Base-by-base conservation (phyloP, 2,329 filamentous ascomycete species). In the Phoma sp. region DNA sequence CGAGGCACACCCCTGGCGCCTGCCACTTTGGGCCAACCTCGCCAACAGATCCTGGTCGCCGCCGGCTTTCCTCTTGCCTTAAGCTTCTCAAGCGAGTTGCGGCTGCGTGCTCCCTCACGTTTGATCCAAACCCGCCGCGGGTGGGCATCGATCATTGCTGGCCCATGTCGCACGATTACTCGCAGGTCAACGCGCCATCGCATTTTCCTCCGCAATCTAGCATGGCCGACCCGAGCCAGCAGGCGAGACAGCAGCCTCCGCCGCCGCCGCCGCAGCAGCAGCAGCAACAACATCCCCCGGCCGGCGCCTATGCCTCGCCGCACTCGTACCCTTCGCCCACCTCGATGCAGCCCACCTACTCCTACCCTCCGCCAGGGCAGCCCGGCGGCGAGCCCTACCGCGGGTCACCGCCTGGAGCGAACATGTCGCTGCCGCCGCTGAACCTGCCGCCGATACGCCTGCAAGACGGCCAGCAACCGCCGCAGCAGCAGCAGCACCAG, bases 361-460 rank as follows among this genome's bases (percentile, higher is more conserved):
- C 74, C 30, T 82, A 82, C 56, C 79, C 80, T 51, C 72, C 72
- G 15, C 74, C 74, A 43, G 72, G 67, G 49, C 72, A 72, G 65
- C 60, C 65, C 42, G 59, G 49, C 56, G 67, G 66, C 58, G 77
- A 81, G 58, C 70, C 76, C 60, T 79, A 81, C 62, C 76, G 78
- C 62, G 78, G 73, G 61, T 82, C 66, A 65, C 81, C 68, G 53
- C 78, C 73, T 68, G 76, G 67, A 71, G 74, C 75, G 61, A 77
- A 69, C 60, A 75, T 77, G 67, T 71, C 77, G 65, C 65, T 77
- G 60, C 74, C 76, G 33, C 77, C 80, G 7, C 66, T 82, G 52
- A 80, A 78, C 55, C 75, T 83, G 37, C 81, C 81, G 42, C 80
- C 79, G 38, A 81, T 83, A 71, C 80, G 80, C 62, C 70, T 80